Conservation (phyloP, 306 rosid genomes). For the Benincasa hispida region DNA sequence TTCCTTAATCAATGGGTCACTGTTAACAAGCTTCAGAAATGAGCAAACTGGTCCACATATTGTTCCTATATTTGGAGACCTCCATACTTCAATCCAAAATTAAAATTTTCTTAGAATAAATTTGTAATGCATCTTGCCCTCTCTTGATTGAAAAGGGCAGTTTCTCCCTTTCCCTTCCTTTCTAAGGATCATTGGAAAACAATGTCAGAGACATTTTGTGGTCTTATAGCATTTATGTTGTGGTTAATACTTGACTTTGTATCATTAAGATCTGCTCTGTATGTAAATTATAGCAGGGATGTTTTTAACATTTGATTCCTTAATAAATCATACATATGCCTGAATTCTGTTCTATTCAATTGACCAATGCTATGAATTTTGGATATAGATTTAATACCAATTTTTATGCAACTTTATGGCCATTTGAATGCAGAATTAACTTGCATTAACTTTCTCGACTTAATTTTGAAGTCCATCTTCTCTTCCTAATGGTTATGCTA, state of each 20-base stretch:
- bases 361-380: neutral
- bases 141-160: neutral
- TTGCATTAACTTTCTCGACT: neutral
- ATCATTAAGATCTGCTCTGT: neutral
- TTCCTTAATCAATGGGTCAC: neutral
- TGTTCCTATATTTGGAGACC: neutral
- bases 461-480: neutral
- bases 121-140: neutral
- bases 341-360: neutral
- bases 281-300: neutral
- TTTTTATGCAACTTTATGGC: neutral
- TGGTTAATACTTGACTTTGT: neutral
- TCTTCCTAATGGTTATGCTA: neutral
- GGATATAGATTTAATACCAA: neutral
- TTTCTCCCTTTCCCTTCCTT: neutral
- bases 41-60: neutral
- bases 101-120: neutral
- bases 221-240: neutral
- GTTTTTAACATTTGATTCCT: neutral
- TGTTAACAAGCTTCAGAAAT: neutral
- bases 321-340: neutral
- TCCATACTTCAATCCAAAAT: neutral
- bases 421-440: neutral
- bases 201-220: neutral
- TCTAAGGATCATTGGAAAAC: neutral